phyloP scores from a whole-genome alignment of 2,329 filamentous ascomycete genomes.

The Curvularia hawaiiensis region DNA sequence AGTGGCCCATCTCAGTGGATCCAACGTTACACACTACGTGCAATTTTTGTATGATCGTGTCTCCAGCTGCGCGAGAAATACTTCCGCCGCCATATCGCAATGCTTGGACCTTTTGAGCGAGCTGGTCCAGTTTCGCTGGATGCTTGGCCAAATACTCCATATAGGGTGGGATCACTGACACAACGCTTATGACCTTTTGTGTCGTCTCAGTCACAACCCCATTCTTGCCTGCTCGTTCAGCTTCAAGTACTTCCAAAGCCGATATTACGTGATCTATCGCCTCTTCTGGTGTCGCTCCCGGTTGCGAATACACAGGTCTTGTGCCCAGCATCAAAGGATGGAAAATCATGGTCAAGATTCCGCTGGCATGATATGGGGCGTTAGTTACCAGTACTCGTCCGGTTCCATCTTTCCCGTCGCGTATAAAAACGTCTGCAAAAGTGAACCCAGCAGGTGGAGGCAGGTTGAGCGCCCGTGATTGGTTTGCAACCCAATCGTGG shows the following conservation, averaged over 20 bases:
- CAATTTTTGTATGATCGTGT: constrained; percentile 6
- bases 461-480: constrained; percentile 6
- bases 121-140: constrained; percentile 5
- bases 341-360: constrained; percentile 9
- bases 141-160: constrained; percentile 12
- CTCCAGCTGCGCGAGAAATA: constrained; percentile 10
- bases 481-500: constrained; percentile 19
- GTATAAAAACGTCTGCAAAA: background rate
- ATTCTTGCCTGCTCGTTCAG: background rate
- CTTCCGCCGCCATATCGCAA: constrained; percentile 19
- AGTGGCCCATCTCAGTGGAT: constrained; percentile 20
- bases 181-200: background rate
- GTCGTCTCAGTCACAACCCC: background rate
- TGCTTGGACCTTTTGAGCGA: background rate
- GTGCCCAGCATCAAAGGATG: constrained; percentile 8
- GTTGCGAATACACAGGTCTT: constrained; percentile 9
- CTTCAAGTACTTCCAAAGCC: background rate
- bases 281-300: constrained; percentile 3
- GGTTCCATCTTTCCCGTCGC: background rate
- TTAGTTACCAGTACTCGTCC: constrained; percentile 6
- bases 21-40: constrained; percentile 8
- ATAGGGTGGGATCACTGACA: background rate
- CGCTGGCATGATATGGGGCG: constrained; percentile 19
- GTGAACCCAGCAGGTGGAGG: constrained; percentile 4
- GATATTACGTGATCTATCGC: background rate